These are phyloP conservation scores for Rutstroemia sp. DNA, from an alignment of 2,329 filamentous ascomycete species.

Conservation along the genomic window DNA sequence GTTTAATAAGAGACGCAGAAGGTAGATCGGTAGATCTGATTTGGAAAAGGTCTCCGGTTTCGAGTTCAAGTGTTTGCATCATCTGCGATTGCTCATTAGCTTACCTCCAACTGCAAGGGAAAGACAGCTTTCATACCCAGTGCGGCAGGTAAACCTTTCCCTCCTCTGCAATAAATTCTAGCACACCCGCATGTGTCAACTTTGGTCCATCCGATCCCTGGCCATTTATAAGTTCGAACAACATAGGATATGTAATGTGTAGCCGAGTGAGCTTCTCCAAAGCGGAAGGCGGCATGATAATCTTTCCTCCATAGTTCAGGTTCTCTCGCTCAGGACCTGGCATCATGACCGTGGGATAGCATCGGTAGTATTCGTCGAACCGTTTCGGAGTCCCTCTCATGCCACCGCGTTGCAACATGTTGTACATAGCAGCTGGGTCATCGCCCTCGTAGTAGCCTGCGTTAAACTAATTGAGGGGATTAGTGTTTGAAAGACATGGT, in stretches of 20 bases:
- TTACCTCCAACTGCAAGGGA: not conserved
- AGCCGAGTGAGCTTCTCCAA: slow-evolving; percentile 93
- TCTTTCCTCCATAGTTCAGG: slow-evolving; percentile 94
- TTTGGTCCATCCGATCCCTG: slow-evolving; percentile 53
- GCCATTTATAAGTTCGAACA: slow-evolving; percentile 93
- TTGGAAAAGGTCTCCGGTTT: slow-evolving; percentile 90
- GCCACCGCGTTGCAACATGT: slow-evolving; percentile 24
- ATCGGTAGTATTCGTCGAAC: slow-evolving; percentile 98
- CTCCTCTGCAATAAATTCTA: slow-evolving; percentile 97
- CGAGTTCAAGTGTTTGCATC: slow-evolving; percentile 85
- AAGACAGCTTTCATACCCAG: slow-evolving; percentile 55
- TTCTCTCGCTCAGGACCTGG: slow-evolving; percentile 82
- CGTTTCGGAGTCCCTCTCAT: slow-evolving; percentile 49
- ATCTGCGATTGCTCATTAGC: slow-evolving; percentile 46
- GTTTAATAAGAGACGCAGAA: slow-evolving; percentile 86
- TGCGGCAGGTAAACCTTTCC: slow-evolving; percentile 92
- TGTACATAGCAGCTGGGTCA: slow-evolving; percentile 27
- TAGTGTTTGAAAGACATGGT: slow-evolving; percentile 3
- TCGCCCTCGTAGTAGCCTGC: slow-evolving; percentile 25
- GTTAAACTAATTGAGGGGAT: slow-evolving; percentile 19
- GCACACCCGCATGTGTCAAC: slow-evolving; percentile 85
- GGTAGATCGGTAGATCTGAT: slow-evolving; percentile 91
- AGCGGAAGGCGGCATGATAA: slow-evolving; percentile 92
- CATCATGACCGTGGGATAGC: slow-evolving; percentile 92
- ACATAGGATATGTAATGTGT: slow-evolving; percentile 94